These are phyloP conservation scores for Coleophoma eucalyptorum DNA, from an alignment of 2,329 filamentous ascomycete species.

Conservation along the genomic window DNA sequence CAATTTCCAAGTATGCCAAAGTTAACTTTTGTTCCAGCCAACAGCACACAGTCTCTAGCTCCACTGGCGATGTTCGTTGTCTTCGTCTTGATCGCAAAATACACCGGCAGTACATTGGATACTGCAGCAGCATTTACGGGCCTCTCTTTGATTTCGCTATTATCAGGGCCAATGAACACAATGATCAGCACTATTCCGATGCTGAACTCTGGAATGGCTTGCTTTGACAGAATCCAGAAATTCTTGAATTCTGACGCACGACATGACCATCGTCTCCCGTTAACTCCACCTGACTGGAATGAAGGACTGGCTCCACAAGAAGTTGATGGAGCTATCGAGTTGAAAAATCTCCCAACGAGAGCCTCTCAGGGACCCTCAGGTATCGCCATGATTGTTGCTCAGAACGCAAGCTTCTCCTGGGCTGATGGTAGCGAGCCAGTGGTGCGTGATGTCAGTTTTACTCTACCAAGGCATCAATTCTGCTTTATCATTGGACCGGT, in stretches of 20 bases:
- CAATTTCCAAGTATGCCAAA: no score
- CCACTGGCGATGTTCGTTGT: conserved; percentile 36
- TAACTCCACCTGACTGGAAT: not conserved
- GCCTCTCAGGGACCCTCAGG: not conserved
- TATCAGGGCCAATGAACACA: conserved; percentile 33
- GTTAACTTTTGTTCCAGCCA: conserved; percentile 5
- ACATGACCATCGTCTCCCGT: conserved; percentile 16
- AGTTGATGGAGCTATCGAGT: conserved; percentile 4
- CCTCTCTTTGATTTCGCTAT: conserved; percentile 35
- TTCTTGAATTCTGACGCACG: conserved; percentile 24
- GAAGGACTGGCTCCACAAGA: not conserved
- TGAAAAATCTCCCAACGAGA: conserved; percentile 2
- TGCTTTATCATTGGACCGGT: conserved; percentile 27
- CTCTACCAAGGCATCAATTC: conserved; percentile 10
- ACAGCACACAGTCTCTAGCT: conserved; percentile 23
- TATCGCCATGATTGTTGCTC: conserved; percentile 13
- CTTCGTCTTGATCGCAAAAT: conserved; percentile 27
- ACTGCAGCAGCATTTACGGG: conserved; percentile 34
- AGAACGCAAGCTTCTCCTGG: conserved; percentile 21
- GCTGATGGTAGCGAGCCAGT: conserved; percentile 2
- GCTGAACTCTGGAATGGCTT: conserved; percentile 34
- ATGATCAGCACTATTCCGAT: conserved; percentile 34
- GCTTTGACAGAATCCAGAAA: conserved; percentile 34
- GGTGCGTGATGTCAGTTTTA: conserved; percentile 15
- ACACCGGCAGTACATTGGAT: conserved; percentile 22